Evolutionary conservation across 2,329 filamentous ascomycete genomes (phyloP).

Genomic region (Epicoccum sorghinum): DNA sequence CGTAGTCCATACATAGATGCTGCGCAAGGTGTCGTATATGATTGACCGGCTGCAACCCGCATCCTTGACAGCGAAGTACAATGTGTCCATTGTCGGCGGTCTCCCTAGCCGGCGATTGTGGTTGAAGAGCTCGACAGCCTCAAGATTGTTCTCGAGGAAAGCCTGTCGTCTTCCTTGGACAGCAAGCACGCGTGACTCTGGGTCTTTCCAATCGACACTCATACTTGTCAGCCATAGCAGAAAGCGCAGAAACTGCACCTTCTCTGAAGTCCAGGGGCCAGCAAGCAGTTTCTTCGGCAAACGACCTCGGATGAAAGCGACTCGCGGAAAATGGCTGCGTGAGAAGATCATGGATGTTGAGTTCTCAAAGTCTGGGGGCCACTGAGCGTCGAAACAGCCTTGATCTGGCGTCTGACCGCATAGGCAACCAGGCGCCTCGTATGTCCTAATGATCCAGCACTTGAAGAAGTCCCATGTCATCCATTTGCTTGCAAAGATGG

Average conservation of each 20-base stretch:
- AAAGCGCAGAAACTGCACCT: slow-evolving; percentile 39
- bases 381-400: slow-evolving; percentile 38
- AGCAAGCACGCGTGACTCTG: slow-evolving; percentile 13
- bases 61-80: slow-evolving; percentile 37
- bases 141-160: slow-evolving; percentile 34
- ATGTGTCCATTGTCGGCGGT: slow-evolving; percentile 26
- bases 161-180: slow-evolving; percentile 32
- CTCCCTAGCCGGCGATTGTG: slow-evolving; percentile 40
- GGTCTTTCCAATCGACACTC: slow-evolving; percentile 40
- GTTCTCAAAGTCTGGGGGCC: slow-evolving; percentile 40
- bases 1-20: slow-evolving; percentile 26
- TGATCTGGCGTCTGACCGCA: slow-evolving; percentile 30
- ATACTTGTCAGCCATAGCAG: slow-evolving; percentile 39
- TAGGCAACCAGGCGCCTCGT: slow-evolving; percentile 32
- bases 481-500: slow-evolving; percentile 37
- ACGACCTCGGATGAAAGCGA: slow-evolving; percentile 38
- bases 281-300: slow-evolving; percentile 37
- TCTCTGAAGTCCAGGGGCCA: slow-evolving; percentile 36
- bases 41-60: slow-evolving; percentile 40
- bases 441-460: slow-evolving; percentile 26
- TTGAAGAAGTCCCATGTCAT: slow-evolving; percentile 46
- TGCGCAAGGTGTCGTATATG: slow-evolving; percentile 38
- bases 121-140: slow-evolving; percentile 44
- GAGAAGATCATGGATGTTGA: slow-evolving; percentile 37
- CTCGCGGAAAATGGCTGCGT: slow-evolving; percentile 32